A percentile compares a stretch with the other conserved stretches of the same genome.
Conservation (phyloP, 2,329 filamentous ascomycete species). For the Thyridium curvatum region DNA sequence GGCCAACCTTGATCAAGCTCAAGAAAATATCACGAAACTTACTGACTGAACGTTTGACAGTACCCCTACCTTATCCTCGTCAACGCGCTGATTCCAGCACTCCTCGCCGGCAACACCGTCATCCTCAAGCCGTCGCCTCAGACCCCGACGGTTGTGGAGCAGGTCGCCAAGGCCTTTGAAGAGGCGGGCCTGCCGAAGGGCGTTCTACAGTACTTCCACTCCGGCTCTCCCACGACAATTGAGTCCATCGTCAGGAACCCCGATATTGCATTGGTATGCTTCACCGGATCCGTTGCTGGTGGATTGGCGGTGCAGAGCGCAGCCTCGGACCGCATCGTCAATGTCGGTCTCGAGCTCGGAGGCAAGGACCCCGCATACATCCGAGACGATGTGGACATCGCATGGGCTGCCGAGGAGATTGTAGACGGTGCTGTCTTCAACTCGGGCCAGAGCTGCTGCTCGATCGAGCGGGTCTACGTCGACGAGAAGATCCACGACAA, state of each 20-base stretch:
- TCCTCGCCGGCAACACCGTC: constrained; percentile 83
- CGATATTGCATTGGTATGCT: constrained; percentile 75
- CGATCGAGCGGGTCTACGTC: constrained; percentile 87
- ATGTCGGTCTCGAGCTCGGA: constrained; percentile 84
- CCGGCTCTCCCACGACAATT: constrained; percentile 69
- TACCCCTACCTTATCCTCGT: constrained; percentile 93
- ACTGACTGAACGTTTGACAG: constrained; percentile 33
- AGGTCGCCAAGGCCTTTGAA: constrained; percentile 67
- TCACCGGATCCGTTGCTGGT: constrained; percentile 87
- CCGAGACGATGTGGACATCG: constrained; percentile 75
- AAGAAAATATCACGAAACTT: background rate
- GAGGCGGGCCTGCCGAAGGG: constrained; percentile 76
- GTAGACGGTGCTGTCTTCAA: constrained; percentile 97
- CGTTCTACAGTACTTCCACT: constrained; percentile 90
- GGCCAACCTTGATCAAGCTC: no score
- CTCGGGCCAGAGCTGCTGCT: constrained; percentile 96
- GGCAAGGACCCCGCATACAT: constrained; percentile 95
- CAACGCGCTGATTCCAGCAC: constrained; percentile 87
- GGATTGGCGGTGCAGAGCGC: constrained; percentile 82
- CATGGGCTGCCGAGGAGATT: constrained; percentile 90
- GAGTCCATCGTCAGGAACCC: constrained; percentile 74
- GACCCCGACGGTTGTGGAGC: constrained; percentile 87
- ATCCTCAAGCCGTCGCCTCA: constrained; percentile 94
- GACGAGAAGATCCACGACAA: constrained; percentile 76
- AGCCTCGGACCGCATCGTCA: constrained; percentile 75